A percentile compares a stretch with the other conserved stretches of the same genome.
Conservation (phyloP, 495 filamentous ascomycete species). For the Apodospora peruviana region DNA sequence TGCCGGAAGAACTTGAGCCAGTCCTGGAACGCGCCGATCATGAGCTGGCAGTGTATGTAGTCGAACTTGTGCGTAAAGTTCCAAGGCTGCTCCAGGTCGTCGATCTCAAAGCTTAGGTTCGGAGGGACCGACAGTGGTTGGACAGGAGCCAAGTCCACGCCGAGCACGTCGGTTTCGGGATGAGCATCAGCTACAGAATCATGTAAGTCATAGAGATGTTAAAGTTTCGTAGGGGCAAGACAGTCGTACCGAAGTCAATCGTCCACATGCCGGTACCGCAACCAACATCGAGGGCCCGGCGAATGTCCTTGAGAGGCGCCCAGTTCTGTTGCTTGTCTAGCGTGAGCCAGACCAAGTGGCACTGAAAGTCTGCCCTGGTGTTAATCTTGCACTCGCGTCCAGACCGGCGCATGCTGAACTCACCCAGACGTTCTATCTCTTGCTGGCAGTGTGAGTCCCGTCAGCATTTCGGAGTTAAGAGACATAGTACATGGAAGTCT, state of each 20-base stretch:
- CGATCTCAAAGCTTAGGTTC: conserved; percentile 42
- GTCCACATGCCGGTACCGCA: conserved; percentile 13
- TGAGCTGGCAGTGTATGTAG: conserved; percentile 38
- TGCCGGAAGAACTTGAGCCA: conserved; percentile 32
- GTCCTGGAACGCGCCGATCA: conserved; percentile 34
- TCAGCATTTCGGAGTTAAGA: no score
- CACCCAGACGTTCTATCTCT: conserved; percentile 9
- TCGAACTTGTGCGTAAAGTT: conserved; percentile 37
- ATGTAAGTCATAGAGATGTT: no score
- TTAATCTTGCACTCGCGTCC: not conserved
- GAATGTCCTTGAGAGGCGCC: conserved; percentile 3
- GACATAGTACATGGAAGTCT: no score
- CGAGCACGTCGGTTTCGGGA: conserved; percentile 18
- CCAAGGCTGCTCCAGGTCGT: conserved; percentile 44
- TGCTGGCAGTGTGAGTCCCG: not conserved
- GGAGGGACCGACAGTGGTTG: conserved; percentile 41
- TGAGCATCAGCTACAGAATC: conserved; percentile 4
- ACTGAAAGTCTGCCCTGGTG: conserved; percentile 8
- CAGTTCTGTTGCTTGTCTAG: conserved; percentile 6
- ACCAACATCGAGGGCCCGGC: conserved; percentile 7
- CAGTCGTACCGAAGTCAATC: conserved; percentile 8
- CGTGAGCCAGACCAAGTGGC: conserved; percentile 11
- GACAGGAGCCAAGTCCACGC: conserved; percentile 39
- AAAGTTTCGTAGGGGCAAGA: no score
- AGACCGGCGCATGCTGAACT: not conserved